Conservation (phyloP, 352 stramenopile species). For the Globisporangium cylindrosporum region DNA sequence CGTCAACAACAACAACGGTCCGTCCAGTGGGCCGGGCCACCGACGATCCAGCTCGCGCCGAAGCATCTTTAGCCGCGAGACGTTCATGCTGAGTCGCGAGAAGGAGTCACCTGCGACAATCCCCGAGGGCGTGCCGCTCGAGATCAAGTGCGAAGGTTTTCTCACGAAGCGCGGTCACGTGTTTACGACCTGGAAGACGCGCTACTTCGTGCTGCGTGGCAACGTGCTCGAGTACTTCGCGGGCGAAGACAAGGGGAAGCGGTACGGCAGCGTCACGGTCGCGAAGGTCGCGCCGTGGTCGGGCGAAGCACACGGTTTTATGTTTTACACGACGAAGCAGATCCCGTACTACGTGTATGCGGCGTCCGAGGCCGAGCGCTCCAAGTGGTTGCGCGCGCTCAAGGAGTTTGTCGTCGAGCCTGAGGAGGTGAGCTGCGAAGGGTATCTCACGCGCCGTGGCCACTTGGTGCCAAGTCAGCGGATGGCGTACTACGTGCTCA, state of each 20-base stretch:
- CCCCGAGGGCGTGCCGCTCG: conserved; percentile 35
- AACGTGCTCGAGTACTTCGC: conserved; percentile 86
- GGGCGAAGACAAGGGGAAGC: conserved; percentile 81
- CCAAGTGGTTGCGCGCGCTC: conserved; percentile 77
- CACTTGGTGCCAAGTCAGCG: conserved; percentile 86
- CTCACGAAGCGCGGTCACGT: conserved; percentile 86
- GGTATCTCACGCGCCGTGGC: conserved; percentile 82
- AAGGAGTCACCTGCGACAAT: conserved; percentile 67
- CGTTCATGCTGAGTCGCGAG: conserved; percentile 72
- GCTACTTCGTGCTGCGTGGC: conserved; percentile 83
- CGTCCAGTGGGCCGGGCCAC: conserved; percentile 27
- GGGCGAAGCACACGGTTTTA: conserved; percentile 83
- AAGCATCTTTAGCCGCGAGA: conserved; percentile 73
- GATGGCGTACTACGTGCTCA: conserved; percentile 85
- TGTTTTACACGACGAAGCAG: conserved; percentile 90
- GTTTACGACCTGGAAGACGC: conserved; percentile 90
- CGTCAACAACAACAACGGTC: conserved; percentile 16
- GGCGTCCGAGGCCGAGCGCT: conserved; percentile 68
- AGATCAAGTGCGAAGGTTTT: conserved; percentile 81
- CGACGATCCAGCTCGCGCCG: conserved; percentile 60
- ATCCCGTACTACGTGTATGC: conserved; percentile 90
- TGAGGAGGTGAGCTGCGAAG: conserved; percentile 83
- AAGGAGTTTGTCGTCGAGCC: conserved; percentile 86
- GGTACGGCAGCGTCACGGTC: conserved; percentile 82
- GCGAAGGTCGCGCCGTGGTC: conserved; percentile 86